phyloP scores from a whole-genome alignment of 495 filamentous ascomycete genomes.

The Hyaloscypha bicolor region DNA sequence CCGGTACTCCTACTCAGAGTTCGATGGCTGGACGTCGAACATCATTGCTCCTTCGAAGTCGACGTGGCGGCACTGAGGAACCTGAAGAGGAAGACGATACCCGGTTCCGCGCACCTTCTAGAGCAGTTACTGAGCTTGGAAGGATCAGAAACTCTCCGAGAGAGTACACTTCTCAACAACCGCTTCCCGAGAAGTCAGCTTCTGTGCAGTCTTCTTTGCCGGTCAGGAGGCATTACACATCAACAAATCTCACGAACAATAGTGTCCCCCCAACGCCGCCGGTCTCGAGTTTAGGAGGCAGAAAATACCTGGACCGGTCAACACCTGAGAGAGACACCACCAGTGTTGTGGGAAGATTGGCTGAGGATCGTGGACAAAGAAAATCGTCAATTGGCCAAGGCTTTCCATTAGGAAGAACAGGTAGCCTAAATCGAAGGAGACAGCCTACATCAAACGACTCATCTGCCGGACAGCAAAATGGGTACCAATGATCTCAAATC shows the following conservation, averaged over 20 bases:
- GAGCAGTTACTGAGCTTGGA: slow-evolving; percentile 60
- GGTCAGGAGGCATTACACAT: slow-evolving; percentile 31
- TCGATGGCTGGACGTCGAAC: slow-evolving; percentile 43
- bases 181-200: slow-evolving; percentile 25
- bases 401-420: slow-evolving; percentile 26
- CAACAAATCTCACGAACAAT: slow-evolving; percentile 28
- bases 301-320: slow-evolving; percentile 51
- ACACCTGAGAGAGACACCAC: slow-evolving; percentile 43
- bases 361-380: slow-evolving; percentile 43
- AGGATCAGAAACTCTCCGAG: slow-evolving; percentile 29
- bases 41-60: slow-evolving; percentile 45
- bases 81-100: slow-evolving; percentile 45
- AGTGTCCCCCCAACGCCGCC: slow-evolving; percentile 16
- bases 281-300: slow-evolving; percentile 25
- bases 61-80: slow-evolving; percentile 50
- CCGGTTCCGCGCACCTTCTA: slow-evolving; percentile 54
- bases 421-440: slow-evolving; percentile 27
- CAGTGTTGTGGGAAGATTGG: slow-evolving; percentile 39
- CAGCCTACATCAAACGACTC: slow-evolving; percentile 18
- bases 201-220: slow-evolving; percentile 30
- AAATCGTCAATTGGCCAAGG: slow-evolving; percentile 30
- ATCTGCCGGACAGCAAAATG: slow-evolving; percentile 19
- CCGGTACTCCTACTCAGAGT: slow-evolving; percentile 31
- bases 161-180: slow-evolving; percentile 30
- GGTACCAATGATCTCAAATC: slow-evolving; percentile 22